These are phyloP conservation scores for Daldinia loculata DNA, from an alignment of 495 filamentous ascomycete genomes.

Conservation along the genomic window DNA sequence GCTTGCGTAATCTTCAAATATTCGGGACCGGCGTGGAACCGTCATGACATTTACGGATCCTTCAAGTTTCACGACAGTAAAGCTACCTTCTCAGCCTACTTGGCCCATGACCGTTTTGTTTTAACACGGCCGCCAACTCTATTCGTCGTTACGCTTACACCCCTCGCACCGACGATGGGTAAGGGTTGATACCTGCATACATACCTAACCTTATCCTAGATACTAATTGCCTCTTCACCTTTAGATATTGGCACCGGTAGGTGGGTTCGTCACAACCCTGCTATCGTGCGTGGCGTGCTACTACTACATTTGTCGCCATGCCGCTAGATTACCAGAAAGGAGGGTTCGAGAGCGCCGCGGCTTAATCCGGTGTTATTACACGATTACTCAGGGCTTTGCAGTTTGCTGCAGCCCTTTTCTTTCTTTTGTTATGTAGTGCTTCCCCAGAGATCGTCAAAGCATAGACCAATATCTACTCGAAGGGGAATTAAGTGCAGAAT, in stretches of 20 bases:
- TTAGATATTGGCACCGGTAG: neutral
- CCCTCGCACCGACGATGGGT: conserved; percentile 20
- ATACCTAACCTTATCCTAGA: neutral
- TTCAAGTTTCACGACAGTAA: conserved; percentile 37
- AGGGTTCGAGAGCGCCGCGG: neutral
- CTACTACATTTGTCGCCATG: conserved; percentile 8
- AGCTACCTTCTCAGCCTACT: neutral
- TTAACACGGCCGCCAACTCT: neutral
- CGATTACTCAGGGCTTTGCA: neutral
- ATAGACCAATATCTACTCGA: neutral
- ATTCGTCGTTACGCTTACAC: conserved; percentile 22
- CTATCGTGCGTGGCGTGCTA: conserved; percentile 16
- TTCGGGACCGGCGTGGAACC: conserved; percentile 24
- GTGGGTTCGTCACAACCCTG: conserved; percentile 10
- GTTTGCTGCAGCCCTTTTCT: no score
- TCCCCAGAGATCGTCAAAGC: neutral
- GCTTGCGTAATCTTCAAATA: conserved; percentile 31
- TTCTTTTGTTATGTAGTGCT: neutral
- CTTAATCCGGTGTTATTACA: neutral
- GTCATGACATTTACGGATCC: conserved; percentile 23
- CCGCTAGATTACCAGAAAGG: neutral
- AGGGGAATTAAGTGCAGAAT: neutral
- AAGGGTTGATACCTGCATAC: conserved; percentile 25
- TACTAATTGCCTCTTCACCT: conserved; percentile 9
- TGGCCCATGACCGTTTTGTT: neutral